phyloP scores from a whole-genome alignment of 2,329 filamentous ascomycete species.

The Verticillium nubilum region DNA sequence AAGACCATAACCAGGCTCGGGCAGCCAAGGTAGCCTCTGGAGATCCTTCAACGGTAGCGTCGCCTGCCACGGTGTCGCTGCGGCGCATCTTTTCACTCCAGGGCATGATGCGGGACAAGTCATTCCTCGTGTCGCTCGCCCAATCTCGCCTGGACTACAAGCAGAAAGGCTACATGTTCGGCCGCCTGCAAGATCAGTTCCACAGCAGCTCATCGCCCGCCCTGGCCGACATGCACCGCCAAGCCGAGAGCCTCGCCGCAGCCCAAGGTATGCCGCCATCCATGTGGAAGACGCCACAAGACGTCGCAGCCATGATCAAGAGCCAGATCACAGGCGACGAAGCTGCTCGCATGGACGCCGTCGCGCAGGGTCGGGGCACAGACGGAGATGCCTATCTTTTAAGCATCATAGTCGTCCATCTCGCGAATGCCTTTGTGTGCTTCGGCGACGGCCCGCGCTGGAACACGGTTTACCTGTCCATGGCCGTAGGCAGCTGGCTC shows the following conservation, averaged over 20 bases:
- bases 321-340: not conserved
- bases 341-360: slow-evolving; percentile 1
- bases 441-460: slow-evolving; percentile 9
- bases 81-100: not conserved
- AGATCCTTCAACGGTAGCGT: not conserved
- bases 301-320: slow-evolving; percentile 1
- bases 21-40: slow-evolving; percentile 3
- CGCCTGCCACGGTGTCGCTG: not conserved
- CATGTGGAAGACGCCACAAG: slow-evolving; percentile 7
- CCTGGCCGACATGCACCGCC: not conserved
- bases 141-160: slow-evolving; percentile 7
- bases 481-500: slow-evolving; percentile 7
- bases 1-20: not conserved
- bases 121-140: slow-evolving; percentile 2
- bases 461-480: slow-evolving; percentile 2
- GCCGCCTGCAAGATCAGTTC: slow-evolving; percentile 7
- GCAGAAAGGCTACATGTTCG: slow-evolving; percentile 9
- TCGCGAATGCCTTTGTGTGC: slow-evolving; percentile 6
- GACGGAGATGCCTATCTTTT: not conserved
- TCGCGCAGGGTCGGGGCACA: slow-evolving; percentile 1
- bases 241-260: not conserved
- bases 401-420: not conserved
- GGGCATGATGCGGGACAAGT: not conserved
- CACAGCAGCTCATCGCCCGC: slow-evolving; percentile 1
- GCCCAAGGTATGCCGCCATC: not conserved